Conservation (phyloP, 768 basidiomycete species). For the Chlorophyllum brunneum region DNA sequence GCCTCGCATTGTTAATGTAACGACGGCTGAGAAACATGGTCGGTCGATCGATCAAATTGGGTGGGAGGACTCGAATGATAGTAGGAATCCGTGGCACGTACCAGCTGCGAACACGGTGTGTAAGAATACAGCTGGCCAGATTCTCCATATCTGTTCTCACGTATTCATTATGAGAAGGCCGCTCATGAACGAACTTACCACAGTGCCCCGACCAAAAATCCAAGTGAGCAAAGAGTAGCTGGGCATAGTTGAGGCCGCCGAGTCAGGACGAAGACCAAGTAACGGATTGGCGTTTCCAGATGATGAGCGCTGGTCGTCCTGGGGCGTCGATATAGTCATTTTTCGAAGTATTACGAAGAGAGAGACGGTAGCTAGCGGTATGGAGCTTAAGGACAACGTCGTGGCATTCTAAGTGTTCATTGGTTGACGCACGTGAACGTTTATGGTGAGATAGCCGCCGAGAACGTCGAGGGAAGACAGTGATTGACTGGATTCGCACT, state of each 20-base stretch:
- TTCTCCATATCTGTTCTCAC: slow-evolving; percentile 46
- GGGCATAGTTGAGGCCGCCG: slow-evolving; percentile 16
- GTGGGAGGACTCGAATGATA: neutral
- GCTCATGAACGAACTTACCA: slow-evolving; percentile 17
- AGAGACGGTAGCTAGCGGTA: no score
- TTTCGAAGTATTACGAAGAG: no score
- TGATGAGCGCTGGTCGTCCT: no score
- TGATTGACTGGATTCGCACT: no score
- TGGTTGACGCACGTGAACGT: no score
- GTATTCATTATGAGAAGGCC: neutral
- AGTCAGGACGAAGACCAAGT: slow-evolving; percentile 24
- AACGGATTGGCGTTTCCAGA: no score
- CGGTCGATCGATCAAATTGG: neutral
- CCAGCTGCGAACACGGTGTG: slow-evolving; percentile 56
- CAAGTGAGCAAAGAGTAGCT: slow-evolving; percentile 28
- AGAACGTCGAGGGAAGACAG: no score
- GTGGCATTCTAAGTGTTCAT: no score
- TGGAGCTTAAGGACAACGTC: no score
- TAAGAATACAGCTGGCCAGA: slow-evolving; percentile 65
- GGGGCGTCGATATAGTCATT: no score
- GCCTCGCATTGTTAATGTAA: slow-evolving; percentile 37
- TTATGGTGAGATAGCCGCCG: no score
- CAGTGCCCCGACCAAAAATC: slow-evolving; percentile 31
- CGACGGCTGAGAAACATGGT: slow-evolving; percentile 30
- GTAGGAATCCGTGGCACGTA: slow-evolving; percentile 16